A percentile compares a stretch with the other conserved stretches of the same genome.
These are phyloP conservation scores for Diaporthe vaccinii DNA, from an alignment of 2,329 filamentous ascomycete genomes.

Conservation along the genomic window DNA sequence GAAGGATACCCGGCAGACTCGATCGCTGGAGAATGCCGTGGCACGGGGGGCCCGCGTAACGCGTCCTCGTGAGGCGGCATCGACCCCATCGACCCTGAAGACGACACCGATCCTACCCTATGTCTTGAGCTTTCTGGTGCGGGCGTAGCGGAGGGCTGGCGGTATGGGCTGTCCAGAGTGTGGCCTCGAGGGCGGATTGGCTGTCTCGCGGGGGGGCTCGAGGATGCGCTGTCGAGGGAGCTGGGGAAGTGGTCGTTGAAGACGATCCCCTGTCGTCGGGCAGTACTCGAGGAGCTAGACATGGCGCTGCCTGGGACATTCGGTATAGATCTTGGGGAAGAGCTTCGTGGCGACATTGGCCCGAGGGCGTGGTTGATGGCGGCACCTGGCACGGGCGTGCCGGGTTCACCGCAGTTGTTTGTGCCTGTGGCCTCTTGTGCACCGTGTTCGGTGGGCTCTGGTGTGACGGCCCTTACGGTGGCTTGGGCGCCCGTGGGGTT, in stretches of 20 bases:
- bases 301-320: constrained; percentile 53
- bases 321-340: constrained; percentile 60
- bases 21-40: constrained; percentile 56
- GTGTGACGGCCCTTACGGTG: constrained; percentile 76
- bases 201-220: constrained; percentile 56
- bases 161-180: constrained; percentile 69
- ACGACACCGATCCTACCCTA: constrained; percentile 79
- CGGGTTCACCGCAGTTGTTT: constrained; percentile 32
- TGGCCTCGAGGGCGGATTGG: constrained; percentile 67
- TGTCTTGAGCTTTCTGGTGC: constrained; percentile 66
- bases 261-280: constrained; percentile 67
- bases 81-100: constrained; percentile 68
- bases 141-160: constrained; percentile 57
- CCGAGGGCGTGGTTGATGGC: constrained; percentile 49
- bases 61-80: constrained; percentile 65
- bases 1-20: constrained; percentile 60
- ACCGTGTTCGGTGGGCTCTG: constrained; percentile 63
- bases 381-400: constrained; percentile 35
- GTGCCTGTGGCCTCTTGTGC: constrained; percentile 46
- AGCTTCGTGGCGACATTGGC: constrained; percentile 58
- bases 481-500: constrained; percentile 48
- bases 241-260: constrained; percentile 70
- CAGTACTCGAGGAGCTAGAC: constrained; percentile 44
- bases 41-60: constrained; percentile 49
- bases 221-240: constrained; percentile 62